phyloP scores from a whole-genome alignment of 2,329 filamentous ascomycete species.

The Blumeria hordei region DNA sequence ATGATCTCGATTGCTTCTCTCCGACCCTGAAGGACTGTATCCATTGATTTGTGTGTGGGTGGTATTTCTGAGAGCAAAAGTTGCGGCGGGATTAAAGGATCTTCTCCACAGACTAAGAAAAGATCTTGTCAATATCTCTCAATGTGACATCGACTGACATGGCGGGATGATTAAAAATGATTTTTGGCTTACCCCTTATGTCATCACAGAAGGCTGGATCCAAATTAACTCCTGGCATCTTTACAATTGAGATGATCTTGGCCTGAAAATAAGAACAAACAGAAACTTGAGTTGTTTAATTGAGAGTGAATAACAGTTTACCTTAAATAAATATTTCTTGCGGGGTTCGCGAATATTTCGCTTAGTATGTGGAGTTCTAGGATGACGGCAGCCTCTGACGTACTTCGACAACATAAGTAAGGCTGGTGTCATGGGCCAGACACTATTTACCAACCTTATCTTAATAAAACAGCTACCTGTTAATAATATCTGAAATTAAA shows the following conservation, averaged over 20 bases:
- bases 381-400: background rate
- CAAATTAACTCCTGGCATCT: conserved; percentile 13
- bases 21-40: conserved; percentile 48
- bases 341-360: background rate
- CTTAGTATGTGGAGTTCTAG: background rate
- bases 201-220: conserved; percentile 20
- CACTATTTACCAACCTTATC: background rate
- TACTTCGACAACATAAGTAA: background rate
- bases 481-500: background rate
- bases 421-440: background rate
- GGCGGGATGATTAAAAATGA: background rate
- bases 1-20: conserved; percentile 9
- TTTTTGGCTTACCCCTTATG: conserved; percentile 22
- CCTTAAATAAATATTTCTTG: background rate
- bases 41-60: conserved; percentile 32
- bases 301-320: conserved; percentile 2
- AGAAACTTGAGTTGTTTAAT: background rate
- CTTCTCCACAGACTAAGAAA: conserved; percentile 65
- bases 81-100: conserved; percentile 73
- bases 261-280: background rate
- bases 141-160: background rate
- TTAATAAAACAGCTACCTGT: background rate
- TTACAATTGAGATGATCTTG: background rate
- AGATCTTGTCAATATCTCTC: conserved; percentile 5
- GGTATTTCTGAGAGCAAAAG: conserved; percentile 74